phyloP scores from a whole-genome alignment of 2,329 filamentous ascomycete genomes.

The Diaporthe ampelina region DNA sequence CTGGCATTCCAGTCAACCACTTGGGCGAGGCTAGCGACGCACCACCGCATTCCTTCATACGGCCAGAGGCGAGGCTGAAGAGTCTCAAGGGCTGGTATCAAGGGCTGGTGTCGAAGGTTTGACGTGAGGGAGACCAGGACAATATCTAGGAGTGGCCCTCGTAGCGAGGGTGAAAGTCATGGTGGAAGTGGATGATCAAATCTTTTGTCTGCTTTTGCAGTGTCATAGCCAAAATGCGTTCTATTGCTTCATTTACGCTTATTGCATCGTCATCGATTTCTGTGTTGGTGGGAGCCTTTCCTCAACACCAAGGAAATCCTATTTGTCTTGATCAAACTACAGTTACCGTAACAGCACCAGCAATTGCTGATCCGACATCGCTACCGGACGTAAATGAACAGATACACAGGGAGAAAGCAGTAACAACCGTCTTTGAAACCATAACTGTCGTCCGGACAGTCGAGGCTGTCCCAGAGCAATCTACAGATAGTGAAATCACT shows the following conservation, averaged over 20 bases:
- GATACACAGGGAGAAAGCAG: background rate
- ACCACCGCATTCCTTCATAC: constrained; percentile 30
- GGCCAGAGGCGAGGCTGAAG: constrained; percentile 34
- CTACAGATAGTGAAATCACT: background rate
- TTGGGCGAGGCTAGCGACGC: constrained; percentile 37
- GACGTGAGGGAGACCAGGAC: constrained; percentile 18
- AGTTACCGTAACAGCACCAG: constrained; percentile 22
- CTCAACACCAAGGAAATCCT: constrained; percentile 27
- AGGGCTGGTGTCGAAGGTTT: constrained; percentile 25
- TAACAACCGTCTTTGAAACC: constrained; percentile 18
- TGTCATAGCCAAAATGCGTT: constrained; percentile 20
- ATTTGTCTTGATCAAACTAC: constrained; percentile 26
- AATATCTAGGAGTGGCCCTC: constrained; percentile 12
- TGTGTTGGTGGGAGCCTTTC: constrained; percentile 29
- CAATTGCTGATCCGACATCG: constrained; percentile 3
- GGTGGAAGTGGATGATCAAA: background rate
- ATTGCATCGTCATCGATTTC: constrained; percentile 20
- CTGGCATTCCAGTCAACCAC: constrained; percentile 30
- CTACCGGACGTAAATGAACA: constrained; percentile 1
- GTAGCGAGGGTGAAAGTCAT: constrained; percentile 4
- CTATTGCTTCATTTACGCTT: constrained; percentile 9
- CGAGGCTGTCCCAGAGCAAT: background rate
- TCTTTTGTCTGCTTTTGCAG: constrained; percentile 7
- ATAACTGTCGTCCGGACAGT: constrained; percentile 21
- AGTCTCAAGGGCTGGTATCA: constrained; percentile 27